These are phyloP conservation scores for Citrullus amarus DNA, from an alignment of 306 rosid genomes.

Conservation along the genomic window DNA sequence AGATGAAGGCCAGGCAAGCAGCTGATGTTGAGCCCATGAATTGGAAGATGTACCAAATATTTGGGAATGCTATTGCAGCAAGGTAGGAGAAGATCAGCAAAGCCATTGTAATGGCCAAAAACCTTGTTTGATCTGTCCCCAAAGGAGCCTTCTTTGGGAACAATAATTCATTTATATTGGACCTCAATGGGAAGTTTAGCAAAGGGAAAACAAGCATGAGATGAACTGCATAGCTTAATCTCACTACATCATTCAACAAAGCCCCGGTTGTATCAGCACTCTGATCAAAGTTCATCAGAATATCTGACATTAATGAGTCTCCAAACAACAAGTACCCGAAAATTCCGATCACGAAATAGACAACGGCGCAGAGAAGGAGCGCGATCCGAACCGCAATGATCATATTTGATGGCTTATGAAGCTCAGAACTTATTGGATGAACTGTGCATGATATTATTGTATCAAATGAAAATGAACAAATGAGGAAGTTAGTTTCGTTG, in stretches of 20 bases:
- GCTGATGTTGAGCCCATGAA: slow-evolving; percentile 83
- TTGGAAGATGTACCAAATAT: slow-evolving; percentile 86
- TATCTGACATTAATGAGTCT: slow-evolving; percentile 61
- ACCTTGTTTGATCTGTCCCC: slow-evolving; percentile 56
- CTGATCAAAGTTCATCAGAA: slow-evolving; percentile 71
- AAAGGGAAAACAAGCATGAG: slow-evolving; percentile 82
- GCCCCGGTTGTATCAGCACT: slow-evolving; percentile 47
- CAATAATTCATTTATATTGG: slow-evolving; percentile 66
- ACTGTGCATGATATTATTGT: slow-evolving; percentile 30
- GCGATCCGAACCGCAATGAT: slow-evolving; percentile 57
- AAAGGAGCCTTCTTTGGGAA: slow-evolving; percentile 44
- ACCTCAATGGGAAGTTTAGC: slow-evolving; percentile 68
- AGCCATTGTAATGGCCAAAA: slow-evolving; percentile 40
- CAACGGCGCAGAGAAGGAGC: slow-evolving; percentile 42
- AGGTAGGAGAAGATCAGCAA: slow-evolving; percentile 49
- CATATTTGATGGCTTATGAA: slow-evolving; percentile 62
- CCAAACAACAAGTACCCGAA: slow-evolving; percentile 91
- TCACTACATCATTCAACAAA: slow-evolving; percentile 43
- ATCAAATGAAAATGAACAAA: too few relatives aligned
- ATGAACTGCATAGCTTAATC: slow-evolving; percentile 84
- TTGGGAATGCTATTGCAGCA: slow-evolving; percentile 76
- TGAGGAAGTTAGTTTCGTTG: too few relatives aligned
- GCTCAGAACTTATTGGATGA: slow-evolving; percentile 87
- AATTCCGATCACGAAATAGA: slow-evolving; percentile 59
- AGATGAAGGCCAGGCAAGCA: slow-evolving; percentile 69